phyloP scores from a whole-genome alignment of 2,329 filamentous ascomycete species.

The Geosmithia flava region DNA sequence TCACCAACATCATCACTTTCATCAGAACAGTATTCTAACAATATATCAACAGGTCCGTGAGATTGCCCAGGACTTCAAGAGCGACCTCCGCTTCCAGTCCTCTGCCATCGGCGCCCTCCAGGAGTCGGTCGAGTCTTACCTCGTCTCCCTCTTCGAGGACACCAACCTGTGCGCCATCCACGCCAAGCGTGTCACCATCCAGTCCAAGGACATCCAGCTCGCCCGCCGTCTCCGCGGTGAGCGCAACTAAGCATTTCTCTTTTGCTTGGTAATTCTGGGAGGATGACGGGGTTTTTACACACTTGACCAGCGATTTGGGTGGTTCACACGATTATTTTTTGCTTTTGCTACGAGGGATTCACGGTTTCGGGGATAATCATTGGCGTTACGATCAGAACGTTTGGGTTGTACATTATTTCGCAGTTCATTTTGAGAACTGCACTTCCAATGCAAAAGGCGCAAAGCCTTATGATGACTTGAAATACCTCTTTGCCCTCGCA shows the following conservation, averaged over 20 bases:
- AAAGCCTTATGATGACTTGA: conserved; percentile 1
- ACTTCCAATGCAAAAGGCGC: conserved; percentile 13
- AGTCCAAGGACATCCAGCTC: conserved; percentile 94
- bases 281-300: conserved; percentile 1
- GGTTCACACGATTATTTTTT: conserved; percentile 25
- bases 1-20: neutral
- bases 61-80: conserved; percentile 93
- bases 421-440: conserved; percentile 8
- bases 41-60: conserved; percentile 58
- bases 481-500: neutral
- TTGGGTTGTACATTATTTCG: conserved; percentile 30
- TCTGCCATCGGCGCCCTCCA: conserved; percentile 95
- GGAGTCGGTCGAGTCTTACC: conserved; percentile 97
- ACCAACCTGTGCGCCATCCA: conserved; percentile 98
- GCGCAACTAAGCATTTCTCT: conserved; percentile 58
- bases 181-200: conserved; percentile 98
- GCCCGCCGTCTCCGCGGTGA: conserved; percentile 91
- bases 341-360: conserved; percentile 22
- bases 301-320: conserved; percentile 12
- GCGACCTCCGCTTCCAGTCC: conserved; percentile 92
- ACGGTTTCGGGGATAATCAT: conserved; percentile 29
- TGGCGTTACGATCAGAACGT: conserved; percentile 29
- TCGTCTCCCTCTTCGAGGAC: conserved; percentile 96
- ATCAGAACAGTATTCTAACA: conserved; percentile 5
- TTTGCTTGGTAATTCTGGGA: neutral